Evolutionary conservation across 2,329 filamentous ascomycete species (phyloP).

Genomic region (Venturia carpophila): DNA sequence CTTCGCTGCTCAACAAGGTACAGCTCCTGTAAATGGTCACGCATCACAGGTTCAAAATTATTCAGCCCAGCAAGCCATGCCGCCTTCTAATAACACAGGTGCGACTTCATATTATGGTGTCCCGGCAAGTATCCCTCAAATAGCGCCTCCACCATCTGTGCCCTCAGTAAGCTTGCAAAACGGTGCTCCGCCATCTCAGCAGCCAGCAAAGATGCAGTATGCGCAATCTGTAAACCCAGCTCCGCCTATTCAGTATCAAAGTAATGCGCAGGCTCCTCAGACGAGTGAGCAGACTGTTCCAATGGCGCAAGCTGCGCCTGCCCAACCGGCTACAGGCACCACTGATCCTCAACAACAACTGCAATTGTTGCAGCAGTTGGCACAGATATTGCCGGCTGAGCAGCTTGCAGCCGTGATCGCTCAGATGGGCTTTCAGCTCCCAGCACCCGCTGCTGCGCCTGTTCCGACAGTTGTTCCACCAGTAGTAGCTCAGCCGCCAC

Average conservation of each 20-base stretch:
- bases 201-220: constrained; percentile 1
- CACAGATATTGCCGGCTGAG: constrained; percentile 10
- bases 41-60: constrained; percentile 12
- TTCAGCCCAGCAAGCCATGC: constrained; percentile 16
- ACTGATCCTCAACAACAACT: constrained; percentile 19
- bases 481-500: constrained; percentile 16
- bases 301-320: background rate
- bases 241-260: constrained; percentile 9
- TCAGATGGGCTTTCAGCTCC: constrained; percentile 14
- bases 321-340: background rate
- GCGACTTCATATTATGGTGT: constrained; percentile 10
- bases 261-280: constrained; percentile 2
- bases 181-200: constrained; percentile 9
- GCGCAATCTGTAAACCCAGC: constrained; percentile 12
- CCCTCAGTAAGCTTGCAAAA: constrained; percentile 17
- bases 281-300: background rate
- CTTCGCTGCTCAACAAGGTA: constrained; percentile 13
- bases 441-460: constrained; percentile 10
- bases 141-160: background rate
- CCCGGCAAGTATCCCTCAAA: constrained; percentile 4
- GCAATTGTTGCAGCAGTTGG: constrained; percentile 18
- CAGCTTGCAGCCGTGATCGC: constrained; percentile 17
- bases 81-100: constrained; percentile 15
- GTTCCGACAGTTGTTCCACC: constrained; percentile 11
- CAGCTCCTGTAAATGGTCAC: constrained; percentile 11